Percentiles rank a stretch among this genome's conserved stretches.
phyloP scores from a whole-genome alignment of 2,329 filamentous ascomycete genomes.

The Apiospora phragmitis region DNA sequence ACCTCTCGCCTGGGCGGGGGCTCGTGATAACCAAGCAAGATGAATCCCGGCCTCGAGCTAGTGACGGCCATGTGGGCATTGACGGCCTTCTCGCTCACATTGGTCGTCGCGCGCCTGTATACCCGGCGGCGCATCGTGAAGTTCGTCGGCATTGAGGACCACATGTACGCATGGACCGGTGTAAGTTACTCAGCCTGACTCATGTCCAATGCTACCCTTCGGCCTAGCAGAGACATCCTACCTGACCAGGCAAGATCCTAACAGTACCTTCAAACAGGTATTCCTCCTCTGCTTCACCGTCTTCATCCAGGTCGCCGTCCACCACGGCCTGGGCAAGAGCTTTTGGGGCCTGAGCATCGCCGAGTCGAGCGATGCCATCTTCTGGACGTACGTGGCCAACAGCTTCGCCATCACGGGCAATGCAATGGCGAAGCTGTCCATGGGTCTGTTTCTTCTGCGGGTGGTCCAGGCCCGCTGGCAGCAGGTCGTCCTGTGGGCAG shows the following conservation, averaged over 20 bases:
- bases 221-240: not conserved
- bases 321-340: slow-evolving; percentile 34
- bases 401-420: slow-evolving; percentile 38
- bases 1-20: not conserved
- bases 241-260: not conserved
- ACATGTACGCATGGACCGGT: slow-evolving; percentile 36
- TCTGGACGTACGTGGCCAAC: slow-evolving; percentile 40
- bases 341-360: slow-evolving; percentile 33
- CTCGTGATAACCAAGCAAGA: slow-evolving; percentile 17
- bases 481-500: slow-evolving; percentile 34
- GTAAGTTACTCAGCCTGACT: slow-evolving; percentile 17
- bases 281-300: slow-evolving; percentile 35
- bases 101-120: slow-evolving; percentile 27
- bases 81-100: slow-evolving; percentile 29
- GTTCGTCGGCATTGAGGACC: slow-evolving; percentile 37
- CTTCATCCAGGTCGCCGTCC: slow-evolving; percentile 36
- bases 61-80: slow-evolving; percentile 35
- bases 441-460: slow-evolving; percentile 39
- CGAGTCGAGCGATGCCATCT: slow-evolving; percentile 36
- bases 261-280: slow-evolving; percentile 19
- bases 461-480: slow-evolving; percentile 37
- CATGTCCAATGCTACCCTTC: not conserved
- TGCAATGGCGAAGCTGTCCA: slow-evolving; percentile 39
- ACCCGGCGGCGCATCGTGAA: slow-evolving; percentile 33
- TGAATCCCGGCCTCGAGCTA: slow-evolving; percentile 33